Base-by-base conservation (phyloP, 768 basidiomycete genomes). In the Psilocybe sp. region DNA sequence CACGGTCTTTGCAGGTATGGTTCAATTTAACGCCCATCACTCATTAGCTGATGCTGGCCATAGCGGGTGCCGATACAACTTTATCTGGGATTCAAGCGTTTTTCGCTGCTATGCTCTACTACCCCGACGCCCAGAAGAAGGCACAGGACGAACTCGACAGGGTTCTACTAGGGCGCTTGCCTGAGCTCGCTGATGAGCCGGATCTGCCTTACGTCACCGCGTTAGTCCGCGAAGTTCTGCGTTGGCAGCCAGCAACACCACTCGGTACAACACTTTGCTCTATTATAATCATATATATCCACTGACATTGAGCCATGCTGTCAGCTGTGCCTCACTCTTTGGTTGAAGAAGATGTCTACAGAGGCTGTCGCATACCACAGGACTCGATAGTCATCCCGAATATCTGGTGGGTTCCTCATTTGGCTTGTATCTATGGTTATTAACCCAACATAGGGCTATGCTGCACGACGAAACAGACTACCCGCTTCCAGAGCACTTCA, bases 331-430 rank as follows among this genome's bases (percentile, higher is more conserved):
- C 72, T 2, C 71, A 73, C 40, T 50, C 55, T 33, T 49, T 57
- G 9, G 64, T 58, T 7, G 63, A 67, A 48, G 76, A 80, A 40
- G 78, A 80, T 51, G 58, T 68, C 3, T 80, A 76, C 49, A 67
- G 72, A 2, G 77, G 73, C 1, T 70, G 72, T 50, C 63, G 63
- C 36, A 75, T 80, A 37, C 78, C 76, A 0, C 71, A 75, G 51
- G 74, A 65, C 14, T 60, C 71, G 0, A 52, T 70, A 2, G 64
- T 74, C 15, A 60, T 72, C 16, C 64, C 55, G 3, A 73, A 74
- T 46, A 53, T 62, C 28, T 73, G 71, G 72, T 68, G 46, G 9
- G 63, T 47, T 18, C 2, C 15, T 38, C 4, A 14, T 32, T 15
- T 37, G 19, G 2, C 11, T 40, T 34, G 13, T 34, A 40, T 20